Evolutionary conservation across 2,329 filamentous ascomycete species (phyloP), one percentile per base, ranked within the genome.

Genomic region (Acephala macrosclerotiorum): DNA sequence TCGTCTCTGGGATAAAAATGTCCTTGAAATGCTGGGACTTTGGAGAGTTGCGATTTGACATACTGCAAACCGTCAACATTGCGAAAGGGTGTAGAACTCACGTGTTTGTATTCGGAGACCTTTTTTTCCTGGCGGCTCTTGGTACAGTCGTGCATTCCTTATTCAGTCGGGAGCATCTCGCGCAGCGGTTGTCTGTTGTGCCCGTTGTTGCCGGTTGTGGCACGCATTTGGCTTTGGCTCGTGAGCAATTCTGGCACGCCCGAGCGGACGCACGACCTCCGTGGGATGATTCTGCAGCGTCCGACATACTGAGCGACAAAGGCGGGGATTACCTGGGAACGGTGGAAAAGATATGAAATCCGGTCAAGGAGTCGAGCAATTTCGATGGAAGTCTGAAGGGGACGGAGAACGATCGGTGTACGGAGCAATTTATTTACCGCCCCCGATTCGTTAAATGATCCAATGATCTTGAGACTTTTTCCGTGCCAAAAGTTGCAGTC

Each of bases 191-290:
- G 29, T 64, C 60, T 20, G 20, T 18, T 33, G 38, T 12, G 4
- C 29, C 45, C 36, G 64, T n/a, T n/a, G n/a, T n/a, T n/a, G n/a
- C 26, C 12, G 14, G 22, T 26, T 66, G 65, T 55, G 67, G 67
- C 14, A 64, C 56, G 60, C 70, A 73, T 63, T 73, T 73, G 14
- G 67, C 69, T 59, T 73, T 73, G 36, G 68, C 70, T 55, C 63
- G 29, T 16, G 55, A 35, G 25, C 55, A 57, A 16, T 36, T 38
- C 18, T 57, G 55, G 22, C 55, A 57, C 6, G 55, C 55, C 12
- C 55, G 55, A 40, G 11, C 38, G 20, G 55, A 57, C 16, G 33
- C 8, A 35, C 29, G 16, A 35, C 29, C 22, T 26, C 49, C 26
- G 26, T 33, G 49, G 25, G 25, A 53, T 22, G 49, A 53, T 8